Conservation (phyloP, 306 rosid species). For the Alnus glutinosa region DNA sequence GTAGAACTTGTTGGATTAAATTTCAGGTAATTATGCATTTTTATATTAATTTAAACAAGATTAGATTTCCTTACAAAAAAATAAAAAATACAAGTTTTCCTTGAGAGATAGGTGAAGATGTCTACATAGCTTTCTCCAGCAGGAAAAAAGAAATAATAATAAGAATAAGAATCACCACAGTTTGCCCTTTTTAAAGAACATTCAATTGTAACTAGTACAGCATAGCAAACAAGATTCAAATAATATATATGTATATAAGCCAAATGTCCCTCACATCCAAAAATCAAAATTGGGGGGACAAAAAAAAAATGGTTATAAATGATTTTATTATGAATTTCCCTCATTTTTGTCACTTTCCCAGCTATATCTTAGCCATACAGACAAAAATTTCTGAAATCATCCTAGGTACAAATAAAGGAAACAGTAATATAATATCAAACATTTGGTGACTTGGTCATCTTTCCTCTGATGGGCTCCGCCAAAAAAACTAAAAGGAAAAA, state of each 20-base stretch:
- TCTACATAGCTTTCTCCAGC: background rate
- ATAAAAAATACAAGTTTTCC: background rate
- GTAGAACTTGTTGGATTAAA: background rate
- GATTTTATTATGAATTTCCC: background rate
- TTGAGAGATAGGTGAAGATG: background rate
- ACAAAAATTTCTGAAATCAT: constrained; percentile 14
- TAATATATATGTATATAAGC: too few relatives aligned
- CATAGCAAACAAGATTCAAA: too few relatives aligned
- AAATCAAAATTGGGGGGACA: background rate
- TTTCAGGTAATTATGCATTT: background rate
- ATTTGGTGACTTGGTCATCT: background rate
- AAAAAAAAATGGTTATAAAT: background rate
- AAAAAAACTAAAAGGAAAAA: constrained; percentile 16
- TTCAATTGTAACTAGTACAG: too few relatives aligned
- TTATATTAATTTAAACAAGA: background rate
- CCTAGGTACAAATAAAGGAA: constrained; percentile 1
- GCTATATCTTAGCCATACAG: background rate
- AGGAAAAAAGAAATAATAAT: background rate
- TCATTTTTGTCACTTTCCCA: constrained; percentile 3
- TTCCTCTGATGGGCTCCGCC: constrained; percentile 32
- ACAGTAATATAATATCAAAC: constrained; percentile 1
- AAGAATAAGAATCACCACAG: background rate
- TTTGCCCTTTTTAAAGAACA: background rate
- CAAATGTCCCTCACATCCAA: background rate
- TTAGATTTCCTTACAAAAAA: too few relatives aligned